Conservation (phyloP, 2,329 filamentous ascomycete species). For the Chaetomiaceae sp. region DNA sequence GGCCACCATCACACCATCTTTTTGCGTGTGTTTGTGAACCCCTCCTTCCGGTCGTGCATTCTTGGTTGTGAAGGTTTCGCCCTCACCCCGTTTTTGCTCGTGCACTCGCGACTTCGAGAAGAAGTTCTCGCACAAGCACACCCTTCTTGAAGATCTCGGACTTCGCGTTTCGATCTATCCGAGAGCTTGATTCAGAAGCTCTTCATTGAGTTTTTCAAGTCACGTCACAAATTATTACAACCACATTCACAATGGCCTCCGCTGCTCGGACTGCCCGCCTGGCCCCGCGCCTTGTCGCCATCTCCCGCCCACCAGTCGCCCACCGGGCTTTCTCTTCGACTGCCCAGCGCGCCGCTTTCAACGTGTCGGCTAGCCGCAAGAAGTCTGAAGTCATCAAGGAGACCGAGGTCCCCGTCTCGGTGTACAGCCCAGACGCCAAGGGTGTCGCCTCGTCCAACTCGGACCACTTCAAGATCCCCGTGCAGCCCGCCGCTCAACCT, state of each 20-base stretch:
- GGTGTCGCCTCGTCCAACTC: conserved; percentile 35
- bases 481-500: conserved; percentile 38
- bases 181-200: neutral
- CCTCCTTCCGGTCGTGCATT: no score
- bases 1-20: neutral
- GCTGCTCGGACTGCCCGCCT: conserved; percentile 25
- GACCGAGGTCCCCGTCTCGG: conserved; percentile 51
- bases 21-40: no score
- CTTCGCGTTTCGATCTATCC: neutral
- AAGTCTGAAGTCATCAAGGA: conserved; percentile 51
- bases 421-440: conserved; percentile 44
- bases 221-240: no score
- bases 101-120: no score
- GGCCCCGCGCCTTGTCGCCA: conserved; percentile 27
- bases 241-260: conserved; percentile 23
- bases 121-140: neutral
- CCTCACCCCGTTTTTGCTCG: no score
- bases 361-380: conserved; percentile 31
- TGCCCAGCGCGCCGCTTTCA: conserved; percentile 32
- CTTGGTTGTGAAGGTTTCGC: no score
- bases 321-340: conserved; percentile 16
- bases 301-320: conserved; percentile 23
- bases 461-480: conserved; percentile 51
- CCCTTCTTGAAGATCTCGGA: neutral
- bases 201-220: no score